Percentiles rank a stretch among this genome's conserved stretches.
These are phyloP conservation scores for Chaetomium fimeti DNA, from an alignment of 495 filamentous ascomycete species.

Conservation along the genomic window DNA sequence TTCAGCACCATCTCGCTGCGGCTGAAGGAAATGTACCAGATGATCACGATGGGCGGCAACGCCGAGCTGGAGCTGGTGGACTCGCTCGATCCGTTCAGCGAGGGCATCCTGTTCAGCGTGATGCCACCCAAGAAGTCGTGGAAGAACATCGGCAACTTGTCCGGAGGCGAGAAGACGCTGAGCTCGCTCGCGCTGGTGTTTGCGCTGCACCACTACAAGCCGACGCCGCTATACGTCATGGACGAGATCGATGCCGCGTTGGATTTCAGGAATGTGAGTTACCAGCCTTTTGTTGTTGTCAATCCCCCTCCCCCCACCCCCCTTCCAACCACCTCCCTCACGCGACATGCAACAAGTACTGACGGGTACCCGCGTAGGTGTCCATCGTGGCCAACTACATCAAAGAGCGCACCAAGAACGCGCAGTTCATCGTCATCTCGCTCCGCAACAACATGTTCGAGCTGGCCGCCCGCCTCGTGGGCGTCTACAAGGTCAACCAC, in stretches of 20 bases:
- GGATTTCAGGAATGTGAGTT: constrained; percentile 92
- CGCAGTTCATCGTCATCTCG: constrained; percentile 98
- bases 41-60: constrained; percentile 99
- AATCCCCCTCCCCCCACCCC: neutral
- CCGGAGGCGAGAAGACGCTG: constrained; percentile 94
- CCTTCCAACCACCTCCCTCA: neutral
- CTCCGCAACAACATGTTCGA: constrained; percentile 99
- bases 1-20: constrained; percentile 92
- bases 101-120: constrained; percentile 93
- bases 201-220: constrained; percentile 96
- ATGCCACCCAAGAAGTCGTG: constrained; percentile 99
- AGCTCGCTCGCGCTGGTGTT: constrained; percentile 93
- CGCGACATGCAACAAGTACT: neutral
- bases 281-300: neutral
- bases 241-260: constrained; percentile 98
- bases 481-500: constrained; percentile 99
- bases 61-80: constrained; percentile 96
- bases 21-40: constrained; percentile 99
- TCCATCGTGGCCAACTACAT: constrained; percentile 98
- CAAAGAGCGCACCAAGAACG: constrained; percentile 98
- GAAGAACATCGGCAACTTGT: constrained; percentile 97
- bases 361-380: constrained; percentile 56
- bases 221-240: constrained; percentile 98
- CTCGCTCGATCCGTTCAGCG: constrained; percentile 90
- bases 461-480: constrained; percentile 86